Evolutionary conservation across 2,329 filamentous ascomycete species (phyloP).

Genomic region (Fusarium sarcochroum): DNA sequence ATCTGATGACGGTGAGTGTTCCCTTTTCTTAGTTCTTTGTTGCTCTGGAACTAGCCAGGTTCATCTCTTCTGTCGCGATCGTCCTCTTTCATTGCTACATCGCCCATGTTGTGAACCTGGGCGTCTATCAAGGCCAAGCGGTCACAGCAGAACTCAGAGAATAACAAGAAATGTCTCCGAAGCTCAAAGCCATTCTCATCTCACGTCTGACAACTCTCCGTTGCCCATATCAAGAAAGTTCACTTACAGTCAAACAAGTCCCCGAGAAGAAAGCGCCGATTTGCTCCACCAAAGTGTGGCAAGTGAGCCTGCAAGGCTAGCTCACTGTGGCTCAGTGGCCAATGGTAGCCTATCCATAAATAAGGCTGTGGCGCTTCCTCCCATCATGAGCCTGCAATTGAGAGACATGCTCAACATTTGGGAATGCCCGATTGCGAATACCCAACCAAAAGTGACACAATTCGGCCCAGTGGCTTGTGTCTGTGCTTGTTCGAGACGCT

Average conservation of each 20-base stretch:
- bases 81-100: not conserved
- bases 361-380: constrained; percentile 11
- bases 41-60: not conserved
- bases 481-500: constrained; percentile 4
- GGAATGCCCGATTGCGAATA: constrained; percentile 20
- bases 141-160: rapidly evolving
- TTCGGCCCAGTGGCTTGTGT: constrained; percentile 1
- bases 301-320: constrained; percentile 19
- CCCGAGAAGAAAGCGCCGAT: constrained; percentile 28
- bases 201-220: not conserved
- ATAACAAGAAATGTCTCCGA: too few relatives aligned
- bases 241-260: constrained; percentile 32
- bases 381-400: not conserved
- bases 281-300: constrained; percentile 7
- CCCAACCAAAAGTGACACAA: constrained; percentile 33
- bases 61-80: not conserved
- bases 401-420: constrained; percentile 1
- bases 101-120: not conserved
- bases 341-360: not conserved
- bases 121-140: not conserved
- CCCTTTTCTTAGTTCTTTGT: not conserved
- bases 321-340: not conserved
- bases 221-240: not conserved
- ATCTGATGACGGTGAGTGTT: constrained; percentile 23
- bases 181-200: too few relatives aligned